A percentile compares a stretch with the other conserved stretches of the same genome.
Conservation (phyloP, 2,329 filamentous ascomycete genomes). For the Trichoderma aggressivum region DNA sequence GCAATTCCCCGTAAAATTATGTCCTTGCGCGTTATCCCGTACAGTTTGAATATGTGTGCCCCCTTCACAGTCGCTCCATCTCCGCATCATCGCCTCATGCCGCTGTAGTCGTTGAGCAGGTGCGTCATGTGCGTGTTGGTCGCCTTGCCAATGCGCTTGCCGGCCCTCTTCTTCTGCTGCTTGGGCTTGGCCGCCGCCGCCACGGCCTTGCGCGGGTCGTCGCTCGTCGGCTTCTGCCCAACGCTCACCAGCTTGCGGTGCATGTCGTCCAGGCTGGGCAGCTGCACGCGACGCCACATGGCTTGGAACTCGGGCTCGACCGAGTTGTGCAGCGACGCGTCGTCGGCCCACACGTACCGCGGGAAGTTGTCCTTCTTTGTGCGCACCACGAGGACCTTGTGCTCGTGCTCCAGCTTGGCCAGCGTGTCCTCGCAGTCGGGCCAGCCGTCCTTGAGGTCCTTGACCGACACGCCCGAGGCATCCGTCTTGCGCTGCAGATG, state of each 20-base stretch:
- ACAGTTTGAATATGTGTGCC: neutral
- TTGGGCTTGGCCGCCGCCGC: constrained; percentile 56
- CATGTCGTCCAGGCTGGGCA: constrained; percentile 74
- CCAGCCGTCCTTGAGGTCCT: constrained; percentile 96
- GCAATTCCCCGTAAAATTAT: neutral
- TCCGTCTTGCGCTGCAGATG: constrained; percentile 80
- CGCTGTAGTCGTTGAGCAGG: constrained; percentile 70
- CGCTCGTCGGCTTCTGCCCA: constrained; percentile 79
- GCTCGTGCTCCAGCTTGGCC: constrained; percentile 70
- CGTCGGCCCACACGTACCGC: constrained; percentile 84
- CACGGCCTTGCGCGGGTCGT: constrained; percentile 59
- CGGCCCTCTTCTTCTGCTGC: constrained; percentile 67
- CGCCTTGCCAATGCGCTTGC: constrained; percentile 70
- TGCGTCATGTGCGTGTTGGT: constrained; percentile 86
- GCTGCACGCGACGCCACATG: constrained; percentile 77
- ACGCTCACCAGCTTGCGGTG: constrained; percentile 72
- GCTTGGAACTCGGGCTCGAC: constrained; percentile 80
- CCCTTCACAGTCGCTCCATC: neutral
- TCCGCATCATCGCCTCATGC: constrained; percentile 39
- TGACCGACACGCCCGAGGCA: constrained; percentile 76
- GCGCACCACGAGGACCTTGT: constrained; percentile 78
- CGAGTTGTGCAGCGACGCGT: constrained; percentile 68
- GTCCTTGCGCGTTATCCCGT: neutral
- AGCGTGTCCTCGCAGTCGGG: constrained; percentile 77
- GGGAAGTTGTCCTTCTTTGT: constrained; percentile 91